Base-by-base conservation (phyloP, 2,329 filamentous ascomycete genomes). In the Claviceps digitariae region DNA sequence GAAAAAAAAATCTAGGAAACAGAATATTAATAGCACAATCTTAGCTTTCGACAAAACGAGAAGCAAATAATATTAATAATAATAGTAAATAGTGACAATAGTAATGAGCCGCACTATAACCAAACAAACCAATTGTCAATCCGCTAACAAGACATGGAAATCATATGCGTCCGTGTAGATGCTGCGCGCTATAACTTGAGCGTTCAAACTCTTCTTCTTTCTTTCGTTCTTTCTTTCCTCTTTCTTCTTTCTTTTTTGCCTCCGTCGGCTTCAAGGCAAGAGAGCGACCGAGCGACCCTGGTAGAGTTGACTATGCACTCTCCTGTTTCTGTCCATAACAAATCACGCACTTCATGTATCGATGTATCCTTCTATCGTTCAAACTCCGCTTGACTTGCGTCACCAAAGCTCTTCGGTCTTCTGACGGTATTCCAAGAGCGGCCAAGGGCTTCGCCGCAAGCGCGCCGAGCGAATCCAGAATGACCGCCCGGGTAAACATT, bases 271-370 rank as follows among this genome's bases (percentile, higher is more conserved):
- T n/a, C n/a, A n/a, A n/a, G n/a, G n/a, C n/a, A n/a, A n/a, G 10
- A 15, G 3, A 15, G 34, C 40, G 8, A 27, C 2, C 4, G n/a
- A 13, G 29, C 12, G 34, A 12, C 21, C n/a, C 25, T 12, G 23
- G 20, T 25, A 10, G 23, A 43, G 31, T 25, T 9, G 43, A 27
- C 43, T 50, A 48, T 31, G 34, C 15, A 36, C 49, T 41, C 31
- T 56, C 49, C 40, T 52, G 54, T 58, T 74, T 76, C 55, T 76
- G 72, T 2, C 68, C 74, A 57, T 67, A 72, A 48, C 69, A 66
- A 53, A 74, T 67, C 40, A 68, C 66, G 23, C 68, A 68, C 44
- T 71, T 69, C 41, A 76, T 57, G 41, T 74, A 74, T 4, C 71
- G 68, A 59, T 75, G 73, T 2, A 68, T 61, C 4, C 58, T 60